Conservation (phyloP, 345 rosid species). For the thale cress (Arabidopsis thaliana) region DNA sequence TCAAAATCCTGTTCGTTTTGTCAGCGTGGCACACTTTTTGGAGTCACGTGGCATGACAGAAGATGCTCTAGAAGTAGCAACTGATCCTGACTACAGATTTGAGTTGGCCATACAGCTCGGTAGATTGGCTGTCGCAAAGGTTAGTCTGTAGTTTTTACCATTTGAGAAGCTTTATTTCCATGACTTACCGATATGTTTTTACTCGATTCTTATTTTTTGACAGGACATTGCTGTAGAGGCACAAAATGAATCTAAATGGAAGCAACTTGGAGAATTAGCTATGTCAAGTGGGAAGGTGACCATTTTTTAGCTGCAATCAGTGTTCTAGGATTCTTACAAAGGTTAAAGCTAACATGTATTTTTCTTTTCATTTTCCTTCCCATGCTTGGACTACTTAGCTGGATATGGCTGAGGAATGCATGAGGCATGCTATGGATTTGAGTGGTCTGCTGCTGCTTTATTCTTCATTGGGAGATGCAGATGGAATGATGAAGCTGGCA, state of each 20-base stretch:
- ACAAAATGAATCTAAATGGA: constrained; percentile 89
- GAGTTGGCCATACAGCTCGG: constrained; percentile 90
- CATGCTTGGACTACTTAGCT: constrained; percentile 57
- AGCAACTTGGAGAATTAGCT: constrained; percentile 88
- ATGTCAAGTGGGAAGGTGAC: constrained; percentile 85
- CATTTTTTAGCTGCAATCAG: constrained; percentile 12
- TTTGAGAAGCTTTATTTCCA: constrained; percentile 12
- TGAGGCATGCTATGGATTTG: constrained; percentile 87
- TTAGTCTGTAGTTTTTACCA: constrained; percentile 34
- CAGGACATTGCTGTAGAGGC: constrained; percentile 79
- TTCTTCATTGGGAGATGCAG: constrained; percentile 92
- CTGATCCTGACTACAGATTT: constrained; percentile 83
- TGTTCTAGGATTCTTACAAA: constrained; percentile 28
- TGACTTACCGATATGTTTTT: constrained; percentile 11
- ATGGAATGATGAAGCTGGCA: constrained; percentile 79
- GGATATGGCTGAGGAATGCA: constrained; percentile 95
- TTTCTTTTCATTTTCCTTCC: constrained; percentile 20
- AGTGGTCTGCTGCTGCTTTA: constrained; percentile 95
- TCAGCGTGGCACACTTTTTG: constrained; percentile 88
- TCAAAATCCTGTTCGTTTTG: constrained; percentile 38
- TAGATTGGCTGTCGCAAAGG: constrained; percentile 82
- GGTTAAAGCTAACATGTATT: constrained; percentile 21
- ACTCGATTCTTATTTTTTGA: constrained; percentile 31
- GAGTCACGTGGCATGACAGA: constrained; percentile 90
- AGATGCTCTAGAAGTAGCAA: constrained; percentile 86